Base-by-base conservation (phyloP, 2,329 filamentous ascomycete species). In the Trichoderma sp. region DNA sequence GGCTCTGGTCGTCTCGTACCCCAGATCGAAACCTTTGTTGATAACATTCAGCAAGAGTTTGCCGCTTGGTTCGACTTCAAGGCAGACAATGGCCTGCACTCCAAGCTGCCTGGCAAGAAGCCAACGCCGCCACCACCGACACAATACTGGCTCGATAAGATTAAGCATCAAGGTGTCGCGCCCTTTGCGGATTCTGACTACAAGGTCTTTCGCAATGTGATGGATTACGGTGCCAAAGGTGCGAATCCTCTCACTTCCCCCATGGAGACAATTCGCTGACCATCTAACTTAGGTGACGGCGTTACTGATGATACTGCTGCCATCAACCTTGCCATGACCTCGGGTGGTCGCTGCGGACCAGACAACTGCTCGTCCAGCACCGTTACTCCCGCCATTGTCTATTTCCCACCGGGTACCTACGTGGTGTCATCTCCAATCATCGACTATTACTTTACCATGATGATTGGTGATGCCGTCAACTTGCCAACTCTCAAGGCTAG, bases 351-450 rank as follows among this genome's bases (percentile, higher is more conserved):
- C 4, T 66, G 63, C 18, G 63, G 63, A 18, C 62, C 26, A n/a
- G 24, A 57, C 14, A 36, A 18, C 12, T 66, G 63, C 43, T n/a
- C 39, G 3, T 53, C 43, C 8, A 56, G 39, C 68, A 82, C 81
- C 4, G 77, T 78, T n/a, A 79, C 81, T 36, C 81, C 81, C 9
- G 81, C 81, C 7, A 79, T 78, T 4, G 80, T 82, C 43, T 82
- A 82, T 66, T 79, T 82, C 36, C 81, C 81, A n/a, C 71, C 80
- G 8, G 81, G 81, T 58, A 94, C 91, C 3, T 96, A 95, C 77
- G 77, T 91, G 0, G 43, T 61, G 1, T 61, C 58, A 2, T 61
- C 58, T 36, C n/a, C 51, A 14, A 6, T 89, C 95, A 73, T 91
- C 88, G 65, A 86, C 84, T 74, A 91, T 93, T 6, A 89, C 75